Evolutionary conservation across 139 green algal genomes (phyloP).

Genomic region (Coelastrella sp.): DNA sequence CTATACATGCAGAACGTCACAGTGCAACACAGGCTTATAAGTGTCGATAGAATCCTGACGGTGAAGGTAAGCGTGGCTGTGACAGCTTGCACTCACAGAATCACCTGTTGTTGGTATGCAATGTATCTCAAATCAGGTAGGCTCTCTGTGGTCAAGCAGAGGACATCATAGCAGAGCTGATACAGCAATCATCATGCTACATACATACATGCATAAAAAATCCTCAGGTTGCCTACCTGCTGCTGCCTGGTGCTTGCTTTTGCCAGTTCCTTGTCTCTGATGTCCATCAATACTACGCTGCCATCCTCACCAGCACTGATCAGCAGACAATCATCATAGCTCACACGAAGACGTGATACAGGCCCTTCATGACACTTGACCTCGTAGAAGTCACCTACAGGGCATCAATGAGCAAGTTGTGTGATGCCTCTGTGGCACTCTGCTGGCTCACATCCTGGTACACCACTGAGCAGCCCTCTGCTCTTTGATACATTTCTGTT

Average conservation of each 20-base stretch:
- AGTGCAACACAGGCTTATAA: too few relatives aligned
- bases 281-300: slow-evolving; percentile 78
- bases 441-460: background rate
- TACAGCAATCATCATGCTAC: background rate
- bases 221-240: too few relatives aligned
- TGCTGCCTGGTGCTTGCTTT: slow-evolving; percentile 64
- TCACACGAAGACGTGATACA: slow-evolving; percentile 77
- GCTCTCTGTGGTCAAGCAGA: too few relatives aligned
- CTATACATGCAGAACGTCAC: too few relatives aligned
- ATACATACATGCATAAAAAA: background rate
- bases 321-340: slow-evolving; percentile 79
- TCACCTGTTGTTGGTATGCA: too few relatives aligned
- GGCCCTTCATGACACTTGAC: slow-evolving; percentile 65
- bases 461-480: background rate
- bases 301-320: slow-evolving; percentile 83
- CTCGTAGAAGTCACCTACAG: slow-evolving; percentile 65
- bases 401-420: background rate
- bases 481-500: background rate
- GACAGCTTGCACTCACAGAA: too few relatives aligned
- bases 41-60: too few relatives aligned
- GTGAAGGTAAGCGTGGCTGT: too few relatives aligned
- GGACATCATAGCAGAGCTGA: background rate
- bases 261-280: slow-evolving; percentile 70
- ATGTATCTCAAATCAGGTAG: too few relatives aligned
- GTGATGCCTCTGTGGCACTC: background rate